These are phyloP conservation scores for Blastobotrys americana DNA, from an alignment of 805 yeast genomes.

Conservation along the genomic window DNA sequence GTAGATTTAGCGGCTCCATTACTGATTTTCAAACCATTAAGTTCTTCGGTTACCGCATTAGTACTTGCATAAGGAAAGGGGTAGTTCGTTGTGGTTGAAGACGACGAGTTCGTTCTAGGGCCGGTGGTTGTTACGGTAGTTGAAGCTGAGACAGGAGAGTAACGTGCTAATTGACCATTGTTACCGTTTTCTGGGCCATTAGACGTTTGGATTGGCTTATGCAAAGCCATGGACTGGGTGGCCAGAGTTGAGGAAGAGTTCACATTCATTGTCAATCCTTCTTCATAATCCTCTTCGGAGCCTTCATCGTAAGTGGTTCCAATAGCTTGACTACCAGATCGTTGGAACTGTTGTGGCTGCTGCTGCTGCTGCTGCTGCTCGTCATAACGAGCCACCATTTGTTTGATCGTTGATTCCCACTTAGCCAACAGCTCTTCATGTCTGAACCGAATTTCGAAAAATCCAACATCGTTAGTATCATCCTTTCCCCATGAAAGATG, in stretches of 20 bases:
- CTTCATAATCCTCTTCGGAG: conserved; percentile 2
- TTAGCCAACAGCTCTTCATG: conserved; percentile 76
- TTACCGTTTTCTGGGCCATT: too few species aligned
- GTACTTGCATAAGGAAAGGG: conserved; percentile 3
- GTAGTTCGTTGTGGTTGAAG: conserved; percentile 1
- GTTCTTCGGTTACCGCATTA: conserved; percentile 3
- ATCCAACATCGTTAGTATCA: conserved; percentile 77
- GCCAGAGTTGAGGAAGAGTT: not conserved
- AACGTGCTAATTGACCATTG: not conserved
- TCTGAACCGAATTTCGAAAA: conserved; percentile 67
- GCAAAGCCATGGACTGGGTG: not conserved
- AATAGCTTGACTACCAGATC: not conserved
- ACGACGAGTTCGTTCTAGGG: conserved; percentile 3
- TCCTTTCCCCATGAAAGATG: conserved; percentile 32
- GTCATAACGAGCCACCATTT: conserved; percentile 22
- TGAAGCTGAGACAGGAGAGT: not conserved
- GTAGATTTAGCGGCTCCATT: conserved; percentile 1
- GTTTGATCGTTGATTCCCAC: conserved; percentile 50
- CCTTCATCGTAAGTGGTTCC: not conserved
- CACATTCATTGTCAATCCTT: not conserved
- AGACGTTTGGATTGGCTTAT: conserved; percentile 1
- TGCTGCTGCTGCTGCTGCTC: conserved; percentile 6
- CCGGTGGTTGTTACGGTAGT: not conserved
- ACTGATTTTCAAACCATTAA: conserved; percentile 3
- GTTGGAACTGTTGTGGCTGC: conserved; percentile 3